Percentiles rank a stretch among this genome's conserved stretches.
phyloP scores from a whole-genome alignment of 2,329 filamentous ascomycete species.

The Sporothrix brasiliensis region DNA sequence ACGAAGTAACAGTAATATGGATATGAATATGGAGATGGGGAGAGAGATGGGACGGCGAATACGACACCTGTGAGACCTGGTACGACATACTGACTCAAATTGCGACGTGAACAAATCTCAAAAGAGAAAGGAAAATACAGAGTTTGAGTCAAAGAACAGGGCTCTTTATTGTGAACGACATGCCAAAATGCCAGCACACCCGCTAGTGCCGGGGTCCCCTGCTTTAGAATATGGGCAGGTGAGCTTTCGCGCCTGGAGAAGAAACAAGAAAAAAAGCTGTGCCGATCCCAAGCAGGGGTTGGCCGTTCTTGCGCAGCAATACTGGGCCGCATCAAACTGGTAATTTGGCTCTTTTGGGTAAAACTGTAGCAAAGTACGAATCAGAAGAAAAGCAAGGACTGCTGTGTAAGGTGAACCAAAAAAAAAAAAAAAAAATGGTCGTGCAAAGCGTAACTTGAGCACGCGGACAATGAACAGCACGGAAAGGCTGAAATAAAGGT shows the following conservation, averaged over 20 bases:
- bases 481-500: neutral
- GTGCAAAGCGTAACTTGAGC: neutral
- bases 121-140: neutral
- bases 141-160: neutral
- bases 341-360: constrained; percentile 9
- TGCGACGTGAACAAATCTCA: neutral
- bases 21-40: neutral
- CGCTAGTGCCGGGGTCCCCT: constrained; percentile 1
- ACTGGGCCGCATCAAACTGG: neutral
- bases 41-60: neutral
- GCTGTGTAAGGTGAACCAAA: neutral
- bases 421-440: neutral
- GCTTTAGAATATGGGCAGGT: too few species aligned
- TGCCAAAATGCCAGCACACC: constrained; percentile 20
- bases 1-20: neutral
- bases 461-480: neutral
- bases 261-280: neutral
- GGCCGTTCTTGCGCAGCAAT: neutral
- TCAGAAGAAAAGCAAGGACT: neutral
- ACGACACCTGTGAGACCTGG: neutral
- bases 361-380: neutral
- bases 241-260: too few species aligned
- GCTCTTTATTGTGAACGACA: constrained; percentile 27
- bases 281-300: constrained; percentile 9
- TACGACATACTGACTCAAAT: neutral